phyloP scores from a whole-genome alignment of 2,329 filamentous ascomycete species.

The Colletotrichum melonis region DNA sequence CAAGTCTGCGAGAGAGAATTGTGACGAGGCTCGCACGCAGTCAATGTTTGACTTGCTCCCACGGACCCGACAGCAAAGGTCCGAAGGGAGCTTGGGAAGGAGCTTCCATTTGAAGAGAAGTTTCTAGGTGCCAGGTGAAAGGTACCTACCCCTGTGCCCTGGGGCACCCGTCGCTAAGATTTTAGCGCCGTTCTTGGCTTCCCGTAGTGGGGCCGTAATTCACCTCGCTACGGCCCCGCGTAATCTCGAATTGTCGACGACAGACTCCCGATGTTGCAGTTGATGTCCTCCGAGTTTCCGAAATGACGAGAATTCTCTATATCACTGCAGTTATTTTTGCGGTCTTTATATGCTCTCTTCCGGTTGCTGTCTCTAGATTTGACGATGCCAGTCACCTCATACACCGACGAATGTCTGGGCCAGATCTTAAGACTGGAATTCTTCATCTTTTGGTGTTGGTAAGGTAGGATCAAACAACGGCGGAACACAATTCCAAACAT shows the following conservation, averaged over 20 bases:
- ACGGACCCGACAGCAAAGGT: background rate
- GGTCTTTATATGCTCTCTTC: background rate
- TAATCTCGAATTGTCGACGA: background rate
- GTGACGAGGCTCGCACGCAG: background rate
- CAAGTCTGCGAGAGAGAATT: background rate
- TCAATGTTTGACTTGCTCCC: background rate
- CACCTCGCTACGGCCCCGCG: background rate
- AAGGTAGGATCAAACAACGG: background rate
- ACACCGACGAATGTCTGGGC: background rate
- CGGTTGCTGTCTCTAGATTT: background rate
- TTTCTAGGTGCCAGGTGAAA: background rate
- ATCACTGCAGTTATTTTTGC: background rate
- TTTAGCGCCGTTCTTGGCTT: background rate
- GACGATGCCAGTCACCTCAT: background rate
- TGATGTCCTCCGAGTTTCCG: background rate
- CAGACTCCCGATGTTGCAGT: background rate
- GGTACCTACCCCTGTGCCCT: background rate
- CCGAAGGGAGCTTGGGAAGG: background rate
- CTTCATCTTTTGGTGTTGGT: background rate
- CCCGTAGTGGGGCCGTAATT: background rate
- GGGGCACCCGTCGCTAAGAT: conserved; percentile 2
- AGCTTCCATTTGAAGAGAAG: background rate
- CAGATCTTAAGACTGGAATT: background rate
- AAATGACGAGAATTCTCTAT: background rate
- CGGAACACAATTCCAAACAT: background rate